A percentile compares a stretch with the other conserved stretches of the same genome.
phyloP scores from a whole-genome alignment of 2,329 filamentous ascomycete genomes.

The Ilyonectria mors-panacis region DNA sequence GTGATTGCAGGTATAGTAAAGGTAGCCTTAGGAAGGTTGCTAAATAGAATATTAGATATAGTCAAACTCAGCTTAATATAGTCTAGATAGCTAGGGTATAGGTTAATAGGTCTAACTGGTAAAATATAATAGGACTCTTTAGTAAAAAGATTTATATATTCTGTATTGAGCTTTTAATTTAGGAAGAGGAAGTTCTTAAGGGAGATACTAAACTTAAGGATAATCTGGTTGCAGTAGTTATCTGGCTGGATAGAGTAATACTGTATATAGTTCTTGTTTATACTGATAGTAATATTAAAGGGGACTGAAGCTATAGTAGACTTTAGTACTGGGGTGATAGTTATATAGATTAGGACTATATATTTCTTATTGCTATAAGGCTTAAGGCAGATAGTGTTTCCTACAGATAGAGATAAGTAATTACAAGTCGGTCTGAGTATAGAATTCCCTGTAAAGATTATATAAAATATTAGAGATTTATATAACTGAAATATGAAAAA shows the following conservation, averaged over 20 bases:
- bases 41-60: conserved; percentile 1
- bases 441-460: conserved; percentile 4
- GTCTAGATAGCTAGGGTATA: conserved; percentile 19
- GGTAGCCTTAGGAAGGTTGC: conserved; percentile 5
- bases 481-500: neutral
- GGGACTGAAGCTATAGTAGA: conserved; percentile 27
- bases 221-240: conserved; percentile 54
- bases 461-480: neutral
- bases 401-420: conserved; percentile 15
- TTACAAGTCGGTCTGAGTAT: conserved; percentile 10
- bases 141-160: conserved; percentile 54
- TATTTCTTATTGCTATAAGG: conserved; percentile 16
- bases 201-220: conserved; percentile 50
- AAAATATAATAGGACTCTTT: conserved; percentile 52
- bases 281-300: conserved; percentile 33
- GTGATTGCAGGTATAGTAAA: conserved; percentile 21
- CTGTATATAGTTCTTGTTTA: conserved; percentile 7
- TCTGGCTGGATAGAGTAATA: conserved; percentile 48
- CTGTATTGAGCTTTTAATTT: conserved; percentile 50
- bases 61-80: neutral
- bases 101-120: conserved; percentile 29
- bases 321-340: neutral
- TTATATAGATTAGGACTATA: neutral
- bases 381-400: conserved; percentile 25
- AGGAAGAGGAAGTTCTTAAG: conserved; percentile 53